Evolutionary conservation across 345 rosid species (phyloP).

Genomic region (Populus davidiana): DNA sequence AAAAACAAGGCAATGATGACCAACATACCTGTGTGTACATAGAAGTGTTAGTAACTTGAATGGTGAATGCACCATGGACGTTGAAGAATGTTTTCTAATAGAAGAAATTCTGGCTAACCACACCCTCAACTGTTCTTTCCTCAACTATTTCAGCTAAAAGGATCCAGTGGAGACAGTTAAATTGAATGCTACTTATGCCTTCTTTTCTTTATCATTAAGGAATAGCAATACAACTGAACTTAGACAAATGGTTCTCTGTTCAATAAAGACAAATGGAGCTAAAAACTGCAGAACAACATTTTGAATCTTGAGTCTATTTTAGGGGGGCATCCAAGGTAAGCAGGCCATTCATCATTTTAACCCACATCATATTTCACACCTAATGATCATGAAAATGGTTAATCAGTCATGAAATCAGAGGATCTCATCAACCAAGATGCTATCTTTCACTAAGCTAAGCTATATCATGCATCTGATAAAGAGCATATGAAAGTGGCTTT

Average conservation of each 20-base stretch:
- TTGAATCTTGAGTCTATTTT: neutral
- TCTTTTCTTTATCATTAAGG: neutral
- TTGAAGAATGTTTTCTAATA: neutral
- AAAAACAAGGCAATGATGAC: conserved; percentile 56
- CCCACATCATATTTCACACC: neutral
- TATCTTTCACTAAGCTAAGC: neutral
- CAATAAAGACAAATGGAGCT: neutral
- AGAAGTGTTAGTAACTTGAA: conserved; percentile 23
- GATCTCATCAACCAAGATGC: neutral
- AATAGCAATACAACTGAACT: neutral
- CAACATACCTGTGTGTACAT: conserved; percentile 57
- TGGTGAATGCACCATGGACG: neutral
- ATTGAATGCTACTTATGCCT: neutral
- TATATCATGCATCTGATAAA: neutral
- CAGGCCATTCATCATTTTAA: neutral
- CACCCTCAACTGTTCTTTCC: neutral
- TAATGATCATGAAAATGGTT: neutral
- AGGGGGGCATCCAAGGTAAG: neutral
- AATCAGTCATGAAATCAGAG: neutral
- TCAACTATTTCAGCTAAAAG: neutral
- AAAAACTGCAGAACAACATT: neutral
- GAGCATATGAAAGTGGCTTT: neutral
- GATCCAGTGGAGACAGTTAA: neutral
- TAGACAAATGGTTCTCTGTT: too few species aligned
- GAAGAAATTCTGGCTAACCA: conserved; percentile 7